These are phyloP conservation scores for Hymenoscyphus salicellus DNA, from an alignment of 2,329 filamentous ascomycete genomes.

Conservation along the genomic window DNA sequence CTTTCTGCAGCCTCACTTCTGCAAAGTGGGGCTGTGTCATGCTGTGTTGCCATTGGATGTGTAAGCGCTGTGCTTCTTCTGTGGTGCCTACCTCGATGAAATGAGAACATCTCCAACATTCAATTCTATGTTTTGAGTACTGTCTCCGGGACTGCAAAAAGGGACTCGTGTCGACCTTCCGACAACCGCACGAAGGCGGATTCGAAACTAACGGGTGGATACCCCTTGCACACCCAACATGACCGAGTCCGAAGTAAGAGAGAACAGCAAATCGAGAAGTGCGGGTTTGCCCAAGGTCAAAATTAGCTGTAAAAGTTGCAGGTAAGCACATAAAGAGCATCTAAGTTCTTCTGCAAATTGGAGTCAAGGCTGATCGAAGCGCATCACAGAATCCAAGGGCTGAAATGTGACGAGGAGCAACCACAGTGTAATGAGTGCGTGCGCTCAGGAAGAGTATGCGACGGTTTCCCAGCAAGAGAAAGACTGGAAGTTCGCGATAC, in stretches of 20 bases:
- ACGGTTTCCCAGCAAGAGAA: conserved; percentile 42
- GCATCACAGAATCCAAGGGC: conserved; percentile 51
- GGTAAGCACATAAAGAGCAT: conserved; percentile 45
- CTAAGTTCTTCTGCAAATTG: not conserved
- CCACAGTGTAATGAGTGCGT: conserved; percentile 60
- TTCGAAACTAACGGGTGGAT: too few species aligned
- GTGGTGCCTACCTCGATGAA: too few species aligned
- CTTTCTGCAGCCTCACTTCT: not conserved
- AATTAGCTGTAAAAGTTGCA: conserved; percentile 66
- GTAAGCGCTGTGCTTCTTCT: not conserved
- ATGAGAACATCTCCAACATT: not conserved
- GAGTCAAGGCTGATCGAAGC: not conserved
- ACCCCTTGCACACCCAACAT: not conserved
- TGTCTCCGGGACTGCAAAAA: too few species aligned
- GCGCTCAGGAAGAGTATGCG: conserved; percentile 55
- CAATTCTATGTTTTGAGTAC: not conserved
- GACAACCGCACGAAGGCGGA: too few species aligned
- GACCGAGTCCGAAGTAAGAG: not conserved
- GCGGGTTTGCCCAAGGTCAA: conserved; percentile 52
- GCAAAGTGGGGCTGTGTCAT: not conserved
- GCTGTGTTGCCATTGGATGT: not conserved
- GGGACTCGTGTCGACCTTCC: too few species aligned
- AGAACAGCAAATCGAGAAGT: conserved; percentile 19
- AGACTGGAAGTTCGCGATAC: not conserved
- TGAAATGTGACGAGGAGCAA: conserved; percentile 65